Base-by-base conservation (phyloP, 495 filamentous ascomycete genomes). In the Pseudoneurospora amorphoporcata region DNA sequence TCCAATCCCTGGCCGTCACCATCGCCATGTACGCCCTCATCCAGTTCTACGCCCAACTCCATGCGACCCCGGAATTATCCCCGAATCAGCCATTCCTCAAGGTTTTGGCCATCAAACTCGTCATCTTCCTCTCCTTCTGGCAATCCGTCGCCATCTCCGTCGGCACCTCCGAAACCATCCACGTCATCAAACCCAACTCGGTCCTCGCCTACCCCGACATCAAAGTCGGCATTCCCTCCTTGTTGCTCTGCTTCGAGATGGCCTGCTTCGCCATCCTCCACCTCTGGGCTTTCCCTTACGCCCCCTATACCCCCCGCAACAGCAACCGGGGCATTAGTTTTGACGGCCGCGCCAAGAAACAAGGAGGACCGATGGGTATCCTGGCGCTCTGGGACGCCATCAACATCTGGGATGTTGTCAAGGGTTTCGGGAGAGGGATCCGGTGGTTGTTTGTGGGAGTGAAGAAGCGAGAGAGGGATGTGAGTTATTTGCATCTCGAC, bases 121-220 rank as follows among this genome's bases (percentile, higher is more conserved):
- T 97, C 75, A 95, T 97, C 79, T 97, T 97, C 85, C 86, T 97
- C 71, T 95, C 92, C 6, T 97, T 97, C 81, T 97, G 94, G 94
- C 94, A 97, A 78, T 88, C 87, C 53, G 87, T 88, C 70, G 73
- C 92, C 69, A 92, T 94, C 75, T 91, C 88, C 41, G 83, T 94
- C 69, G 85, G 92, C 69, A 90, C 89, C 16, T 91, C 89, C 1
- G 53, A 65, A 65, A 84, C 83, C 0, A 76, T 86, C 29, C 84
- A 90, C 9, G 84, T 88, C 38, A 84, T 96, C 72, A 87, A 89
- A 73, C 78, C 90, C 4, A 89, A 86, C 37, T 76, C 86, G 0
- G 85, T 86, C 16, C 82, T 97, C 29, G 86, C 86, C 19, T 89
- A 88, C 37, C 88, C 89, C 2, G 94, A 97, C 79, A 85, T 95